These are phyloP conservation scores for Cytospora piceae DNA, from an alignment of 2,329 filamentous ascomycete genomes.

Conservation along the genomic window DNA sequence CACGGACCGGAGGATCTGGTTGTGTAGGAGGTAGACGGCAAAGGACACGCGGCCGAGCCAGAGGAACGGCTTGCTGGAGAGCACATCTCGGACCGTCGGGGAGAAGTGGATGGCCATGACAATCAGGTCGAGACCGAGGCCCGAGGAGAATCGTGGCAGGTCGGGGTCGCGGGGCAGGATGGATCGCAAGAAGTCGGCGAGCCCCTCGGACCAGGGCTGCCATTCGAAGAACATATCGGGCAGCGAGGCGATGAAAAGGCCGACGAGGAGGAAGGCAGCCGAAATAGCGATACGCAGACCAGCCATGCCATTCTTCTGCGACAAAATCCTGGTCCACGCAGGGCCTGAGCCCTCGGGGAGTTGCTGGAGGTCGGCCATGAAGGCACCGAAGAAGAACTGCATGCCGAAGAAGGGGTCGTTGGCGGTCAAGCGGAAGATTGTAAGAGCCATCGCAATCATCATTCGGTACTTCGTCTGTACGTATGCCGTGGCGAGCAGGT, in stretches of 20 bases:
- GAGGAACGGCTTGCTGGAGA: slow-evolving; percentile 29
- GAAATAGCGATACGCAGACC: slow-evolving; percentile 28
- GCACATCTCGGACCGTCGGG: slow-evolving; percentile 22
- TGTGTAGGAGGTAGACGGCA: slow-evolving; percentile 31
- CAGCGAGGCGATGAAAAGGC: slow-evolving; percentile 29
- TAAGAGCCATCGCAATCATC: slow-evolving; percentile 29
- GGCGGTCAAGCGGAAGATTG: slow-evolving; percentile 27
- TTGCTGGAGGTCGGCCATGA: slow-evolving; percentile 30
- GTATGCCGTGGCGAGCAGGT: slow-evolving; percentile 29
- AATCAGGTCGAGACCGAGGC: slow-evolving; percentile 29
- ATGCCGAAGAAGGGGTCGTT: slow-evolving; percentile 32
- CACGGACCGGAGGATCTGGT: slow-evolving; percentile 30
- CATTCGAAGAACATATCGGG: slow-evolving; percentile 28
- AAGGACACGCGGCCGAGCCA: slow-evolving; percentile 31
- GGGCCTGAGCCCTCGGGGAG: slow-evolving; percentile 22
- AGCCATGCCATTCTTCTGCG: slow-evolving; percentile 27
- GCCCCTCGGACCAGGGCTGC: slow-evolving; percentile 30
- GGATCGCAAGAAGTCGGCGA: slow-evolving; percentile 26
- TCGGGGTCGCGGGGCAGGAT: slow-evolving; percentile 29
- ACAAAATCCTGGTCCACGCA: slow-evolving; percentile 24
- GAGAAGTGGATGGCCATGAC: slow-evolving; percentile 31
- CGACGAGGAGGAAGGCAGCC: slow-evolving; percentile 25
- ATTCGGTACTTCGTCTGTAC: slow-evolving; percentile 29
- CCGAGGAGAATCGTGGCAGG: slow-evolving; percentile 30
- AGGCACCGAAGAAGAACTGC: slow-evolving; percentile 31